These are phyloP conservation scores for Triadica sebifera DNA, from an alignment of 345 rosid species.

Conservation along the genomic window DNA sequence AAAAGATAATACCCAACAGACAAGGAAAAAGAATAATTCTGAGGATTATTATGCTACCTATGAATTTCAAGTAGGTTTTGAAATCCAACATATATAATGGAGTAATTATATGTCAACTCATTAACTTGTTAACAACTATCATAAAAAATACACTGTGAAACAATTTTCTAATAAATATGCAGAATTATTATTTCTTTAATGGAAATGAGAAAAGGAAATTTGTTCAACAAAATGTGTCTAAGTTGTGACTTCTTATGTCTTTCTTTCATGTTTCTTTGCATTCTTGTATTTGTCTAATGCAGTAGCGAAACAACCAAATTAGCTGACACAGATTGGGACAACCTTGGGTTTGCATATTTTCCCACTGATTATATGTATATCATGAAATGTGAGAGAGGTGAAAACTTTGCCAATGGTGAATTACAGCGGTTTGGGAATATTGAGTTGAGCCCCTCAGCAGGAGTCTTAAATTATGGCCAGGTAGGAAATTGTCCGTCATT, in stretches of 20 bases:
- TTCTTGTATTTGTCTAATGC: constrained; percentile 13
- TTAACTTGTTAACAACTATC: background rate
- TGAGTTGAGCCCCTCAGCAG: constrained; percentile 84
- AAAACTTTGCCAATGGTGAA: constrained; percentile 62
- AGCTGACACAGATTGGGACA: constrained; percentile 84
- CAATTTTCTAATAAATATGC: no score
- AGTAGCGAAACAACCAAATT: constrained; percentile 44
- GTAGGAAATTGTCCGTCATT: constrained; percentile 25
- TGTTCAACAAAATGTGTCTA: background rate
- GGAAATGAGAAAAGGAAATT: background rate
- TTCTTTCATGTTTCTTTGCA: background rate
- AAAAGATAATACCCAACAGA: background rate
- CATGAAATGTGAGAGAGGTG: constrained; percentile 61
- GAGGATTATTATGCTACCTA: background rate
- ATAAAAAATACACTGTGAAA: background rate
- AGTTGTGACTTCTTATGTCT: background rate
- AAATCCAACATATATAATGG: background rate
- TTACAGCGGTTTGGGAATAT: constrained; percentile 80
- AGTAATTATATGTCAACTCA: background rate
- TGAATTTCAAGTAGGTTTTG: background rate
- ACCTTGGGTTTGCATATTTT: constrained; percentile 66
- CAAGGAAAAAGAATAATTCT: background rate
- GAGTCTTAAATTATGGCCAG: constrained; percentile 94
- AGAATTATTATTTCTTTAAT: background rate
- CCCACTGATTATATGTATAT: constrained; percentile 85